Percentiles rank a stretch among this genome's conserved stretches.
These are phyloP conservation scores for Straminergon stramineum DNA, from an alignment of 225 moss, liverwort and hornwort species.

Conservation along the genomic window DNA sequence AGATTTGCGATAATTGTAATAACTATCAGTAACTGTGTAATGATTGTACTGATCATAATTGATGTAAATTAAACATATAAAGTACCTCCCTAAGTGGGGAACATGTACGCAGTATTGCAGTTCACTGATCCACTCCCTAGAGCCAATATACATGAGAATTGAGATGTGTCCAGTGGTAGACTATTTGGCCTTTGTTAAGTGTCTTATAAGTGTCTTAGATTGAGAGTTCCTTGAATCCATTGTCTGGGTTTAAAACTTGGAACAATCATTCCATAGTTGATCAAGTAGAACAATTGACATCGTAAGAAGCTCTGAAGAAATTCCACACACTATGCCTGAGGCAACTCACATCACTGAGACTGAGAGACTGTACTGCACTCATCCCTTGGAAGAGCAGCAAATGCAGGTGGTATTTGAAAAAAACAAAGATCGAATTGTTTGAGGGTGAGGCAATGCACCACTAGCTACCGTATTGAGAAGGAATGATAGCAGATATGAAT, in stretches of 20 bases:
- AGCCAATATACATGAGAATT: background rate
- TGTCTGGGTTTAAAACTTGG: background rate
- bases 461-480: constrained; percentile 22
- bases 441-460: constrained; percentile 28
- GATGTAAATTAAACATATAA: background rate
- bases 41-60: background rate
- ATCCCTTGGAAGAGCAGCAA: background rate
- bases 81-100: background rate
- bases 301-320: background rate
- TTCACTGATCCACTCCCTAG: background rate
- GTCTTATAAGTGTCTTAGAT: no score
- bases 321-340: background rate
- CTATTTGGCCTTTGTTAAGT: background rate
- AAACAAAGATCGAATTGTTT: constrained; percentile 1
- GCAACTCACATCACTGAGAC: background rate
- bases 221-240: background rate
- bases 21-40: background rate
- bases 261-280: background rate
- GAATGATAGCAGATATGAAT: constrained; percentile 32
- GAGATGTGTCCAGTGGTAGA: background rate
- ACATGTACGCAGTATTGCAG: background rate
- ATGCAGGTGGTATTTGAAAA: background rate
- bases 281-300: background rate
- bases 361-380: background rate
- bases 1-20: background rate